Conservation (phyloP, 2,329 filamentous ascomycete species). For the Dendrostoma leiphaemia region DNA sequence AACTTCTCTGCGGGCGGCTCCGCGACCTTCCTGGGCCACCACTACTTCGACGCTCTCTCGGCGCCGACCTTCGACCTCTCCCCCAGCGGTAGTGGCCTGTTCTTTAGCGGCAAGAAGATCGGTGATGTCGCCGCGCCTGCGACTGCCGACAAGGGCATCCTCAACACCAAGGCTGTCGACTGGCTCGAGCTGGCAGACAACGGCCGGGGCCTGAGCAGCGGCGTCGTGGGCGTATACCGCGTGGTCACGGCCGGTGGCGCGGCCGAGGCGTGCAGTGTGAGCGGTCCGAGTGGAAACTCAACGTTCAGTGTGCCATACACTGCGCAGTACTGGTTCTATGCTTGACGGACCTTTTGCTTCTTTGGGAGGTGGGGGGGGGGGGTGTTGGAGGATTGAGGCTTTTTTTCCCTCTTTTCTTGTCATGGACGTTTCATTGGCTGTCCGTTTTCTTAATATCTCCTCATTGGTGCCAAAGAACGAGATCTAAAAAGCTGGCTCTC, state of each 20-base stretch:
- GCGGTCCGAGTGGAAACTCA: slow-evolving; percentile 38
- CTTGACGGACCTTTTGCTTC: no score
- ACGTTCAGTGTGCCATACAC: slow-evolving; percentile 51
- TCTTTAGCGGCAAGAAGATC: slow-evolving; percentile 48
- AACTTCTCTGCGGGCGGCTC: slow-evolving; percentile 28
- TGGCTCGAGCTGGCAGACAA: slow-evolving; percentile 48
- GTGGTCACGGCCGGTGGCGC: slow-evolving; percentile 53
- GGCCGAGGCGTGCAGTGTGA: slow-evolving; percentile 39
- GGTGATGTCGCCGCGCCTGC: slow-evolving; percentile 51
- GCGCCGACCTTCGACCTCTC: slow-evolving; percentile 60
- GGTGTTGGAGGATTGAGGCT: no score
- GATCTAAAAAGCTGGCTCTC: no score
- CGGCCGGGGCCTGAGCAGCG: slow-evolving; percentile 25
- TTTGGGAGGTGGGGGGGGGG: no score
- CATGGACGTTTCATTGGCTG: no score
- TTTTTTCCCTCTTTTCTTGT: not conserved
- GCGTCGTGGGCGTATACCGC: slow-evolving; percentile 48
- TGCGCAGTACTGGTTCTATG: slow-evolving; percentile 59
- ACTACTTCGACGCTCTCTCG: slow-evolving; percentile 60
- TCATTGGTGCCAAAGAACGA: no score
- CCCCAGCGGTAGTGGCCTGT: slow-evolving; percentile 30
- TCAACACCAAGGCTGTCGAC: slow-evolving; percentile 50
- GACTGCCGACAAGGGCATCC: slow-evolving; percentile 42
- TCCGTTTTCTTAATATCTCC: no score
- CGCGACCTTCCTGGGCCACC: slow-evolving; percentile 55